Conservation (phyloP, 352 stramenopile genomes). For the Pythium biforme region DNA sequence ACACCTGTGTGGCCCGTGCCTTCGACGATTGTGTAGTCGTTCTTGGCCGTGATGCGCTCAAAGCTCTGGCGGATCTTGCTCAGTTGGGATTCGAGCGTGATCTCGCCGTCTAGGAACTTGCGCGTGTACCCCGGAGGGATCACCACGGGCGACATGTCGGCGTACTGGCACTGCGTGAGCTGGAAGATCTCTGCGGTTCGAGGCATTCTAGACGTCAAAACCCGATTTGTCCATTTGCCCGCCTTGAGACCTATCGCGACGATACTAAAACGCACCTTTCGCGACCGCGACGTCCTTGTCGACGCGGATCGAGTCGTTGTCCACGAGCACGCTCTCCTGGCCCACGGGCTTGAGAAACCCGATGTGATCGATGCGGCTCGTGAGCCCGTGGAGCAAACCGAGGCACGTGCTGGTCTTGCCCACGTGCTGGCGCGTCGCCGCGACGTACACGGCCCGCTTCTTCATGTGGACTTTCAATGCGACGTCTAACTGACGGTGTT, state of each 20-base stretch:
- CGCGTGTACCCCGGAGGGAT: slow-evolving; percentile 96
- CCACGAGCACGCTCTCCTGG: slow-evolving; percentile 87
- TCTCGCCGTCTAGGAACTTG: slow-evolving; percentile 93
- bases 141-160: slow-evolving; percentile 95
- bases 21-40: slow-evolving; percentile 84
- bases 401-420: slow-evolving; percentile 94
- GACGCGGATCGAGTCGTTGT: slow-evolving; percentile 68
- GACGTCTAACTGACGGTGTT: too few relatives aligned
- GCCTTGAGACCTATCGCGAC: too few relatives aligned
- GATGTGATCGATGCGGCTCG: slow-evolving; percentile 86
- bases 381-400: slow-evolving; percentile 91
- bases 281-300: slow-evolving; percentile 90
- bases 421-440: slow-evolving; percentile 86
- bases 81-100: slow-evolving; percentile 76
- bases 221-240: too few relatives aligned
- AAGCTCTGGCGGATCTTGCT: slow-evolving; percentile 71
- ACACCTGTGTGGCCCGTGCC: slow-evolving; percentile 93
- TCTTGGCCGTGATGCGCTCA: slow-evolving; percentile 51
- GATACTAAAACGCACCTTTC: slow-evolving; percentile 66
- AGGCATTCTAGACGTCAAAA: too few relatives aligned
- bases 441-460: slow-evolving; percentile 78
- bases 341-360: slow-evolving; percentile 96
- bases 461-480: slow-evolving; percentile 12
- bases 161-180: slow-evolving; percentile 90
- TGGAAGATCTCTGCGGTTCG: slow-evolving; percentile 96